Conservation (phyloP, 768 basidiomycete genomes). For the Hortiboletus flavorubellus region DNA sequence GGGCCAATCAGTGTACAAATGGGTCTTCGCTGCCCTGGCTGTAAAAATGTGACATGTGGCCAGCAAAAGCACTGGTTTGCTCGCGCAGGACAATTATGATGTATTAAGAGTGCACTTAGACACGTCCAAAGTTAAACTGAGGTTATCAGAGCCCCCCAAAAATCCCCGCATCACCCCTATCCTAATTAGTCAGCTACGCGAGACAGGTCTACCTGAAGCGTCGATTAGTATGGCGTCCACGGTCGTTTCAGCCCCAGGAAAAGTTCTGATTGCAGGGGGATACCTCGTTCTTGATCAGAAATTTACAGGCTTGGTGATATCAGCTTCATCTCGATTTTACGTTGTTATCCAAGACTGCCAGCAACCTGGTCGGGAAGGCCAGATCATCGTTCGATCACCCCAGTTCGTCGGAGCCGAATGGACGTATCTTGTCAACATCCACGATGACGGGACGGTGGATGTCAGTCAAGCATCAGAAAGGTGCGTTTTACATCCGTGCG, state of each 20-base stretch:
- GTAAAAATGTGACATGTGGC: constrained; percentile 84
- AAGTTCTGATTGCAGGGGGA: constrained; percentile 92
- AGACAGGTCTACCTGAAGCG: not conserved
- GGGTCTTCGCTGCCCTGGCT: constrained; percentile 88
- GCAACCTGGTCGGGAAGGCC: constrained; percentile 29
- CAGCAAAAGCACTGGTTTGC: constrained; percentile 90
- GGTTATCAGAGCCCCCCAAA: no score
- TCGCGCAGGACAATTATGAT: constrained; percentile 57
- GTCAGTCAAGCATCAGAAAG: constrained; percentile 24
- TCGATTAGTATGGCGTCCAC: constrained; percentile 50
- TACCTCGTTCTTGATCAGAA: constrained; percentile 92
- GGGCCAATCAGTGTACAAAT: constrained; percentile 77
- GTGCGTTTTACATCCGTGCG: constrained; percentile 6
- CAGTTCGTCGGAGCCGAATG: constrained; percentile 85
- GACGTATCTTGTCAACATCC: constrained; percentile 56
- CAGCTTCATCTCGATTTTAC: constrained; percentile 94
- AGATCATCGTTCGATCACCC: constrained; percentile 79
- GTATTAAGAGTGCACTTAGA: constrained; percentile 9
- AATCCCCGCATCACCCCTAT: not conserved
- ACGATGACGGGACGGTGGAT: constrained; percentile 28
- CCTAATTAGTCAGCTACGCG: constrained; percentile 26
- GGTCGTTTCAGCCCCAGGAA: constrained; percentile 88
- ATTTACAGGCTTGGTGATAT: constrained; percentile 84
- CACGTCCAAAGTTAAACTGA: not conserved
- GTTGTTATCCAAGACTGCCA: constrained; percentile 53